Conservation (phyloP, 495 filamentous ascomycete genomes). For the Trichoderma virens region DNA sequence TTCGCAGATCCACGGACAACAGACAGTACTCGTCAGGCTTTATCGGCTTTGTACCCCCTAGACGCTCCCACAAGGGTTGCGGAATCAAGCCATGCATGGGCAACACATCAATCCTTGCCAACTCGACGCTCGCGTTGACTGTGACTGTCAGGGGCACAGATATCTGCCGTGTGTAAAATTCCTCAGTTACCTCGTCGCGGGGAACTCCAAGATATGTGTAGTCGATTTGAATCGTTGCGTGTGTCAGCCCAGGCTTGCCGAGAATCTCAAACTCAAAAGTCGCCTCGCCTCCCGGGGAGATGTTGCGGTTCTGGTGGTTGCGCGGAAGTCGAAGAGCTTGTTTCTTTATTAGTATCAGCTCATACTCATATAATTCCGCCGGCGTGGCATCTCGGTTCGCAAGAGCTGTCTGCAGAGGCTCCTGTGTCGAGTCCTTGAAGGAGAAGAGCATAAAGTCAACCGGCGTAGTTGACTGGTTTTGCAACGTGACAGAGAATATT, state of each 20-base stretch:
- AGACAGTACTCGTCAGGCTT: conserved; percentile 61
- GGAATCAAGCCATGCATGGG: conserved; percentile 53
- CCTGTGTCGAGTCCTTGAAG: conserved; percentile 81
- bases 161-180: conserved; percentile 79
- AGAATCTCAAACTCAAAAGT: conserved; percentile 78
- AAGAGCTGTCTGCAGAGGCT: conserved; percentile 64
- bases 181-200: conserved; percentile 53
- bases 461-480: conserved; percentile 67
- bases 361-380: conserved; percentile 75
- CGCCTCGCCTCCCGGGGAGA: conserved; percentile 59
- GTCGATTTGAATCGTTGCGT: conserved; percentile 73
- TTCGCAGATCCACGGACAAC: conserved; percentile 75
- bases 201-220: conserved; percentile 66
- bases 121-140: conserved; percentile 81
- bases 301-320: conserved; percentile 45
- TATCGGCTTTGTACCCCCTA: conserved; percentile 13
- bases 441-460: conserved; percentile 82
- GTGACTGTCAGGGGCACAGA: conserved; percentile 78
- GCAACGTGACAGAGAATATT: conserved; percentile 69
- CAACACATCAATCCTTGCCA: conserved; percentile 69
- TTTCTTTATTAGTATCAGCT: conserved; percentile 65
- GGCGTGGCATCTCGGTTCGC: conserved; percentile 66
- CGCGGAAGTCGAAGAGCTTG: conserved; percentile 63
- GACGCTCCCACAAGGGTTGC: conserved; percentile 35
- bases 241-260: conserved; percentile 78